Evolutionary conservation across 257 asterid species (phyloP), one percentile per base, ranked within the genome.

Genomic region (Ajuga chamaepitys): DNA sequence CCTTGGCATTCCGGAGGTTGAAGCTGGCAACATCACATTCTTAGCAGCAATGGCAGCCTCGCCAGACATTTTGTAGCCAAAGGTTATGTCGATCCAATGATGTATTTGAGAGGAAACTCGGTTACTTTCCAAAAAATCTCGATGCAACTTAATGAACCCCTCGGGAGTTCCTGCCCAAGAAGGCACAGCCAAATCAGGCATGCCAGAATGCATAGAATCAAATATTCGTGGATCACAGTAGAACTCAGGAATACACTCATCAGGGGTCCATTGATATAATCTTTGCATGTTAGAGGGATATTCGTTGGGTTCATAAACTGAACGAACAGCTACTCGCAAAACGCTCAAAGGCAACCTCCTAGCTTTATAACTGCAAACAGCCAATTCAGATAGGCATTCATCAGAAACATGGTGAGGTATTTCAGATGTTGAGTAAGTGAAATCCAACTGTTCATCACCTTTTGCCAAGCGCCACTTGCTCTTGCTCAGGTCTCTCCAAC

Each of bases 381-480:
- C 99, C 72, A 93, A 86, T 67, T 93, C 99, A 41, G 99, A 93
- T 30, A 93, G 91, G 82, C 99, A 93, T 60, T 93, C 99, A 68
- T 93, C 99, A 68, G 99, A 93, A 41, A 93, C 86, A 25, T 93
- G 99, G 80, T 93, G 99, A 52, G 97, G 96, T 57, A 86, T 77
- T 83, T 93, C 99, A 62, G 99, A 93, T 58, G 97, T 87, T 20
- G 89, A 86, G 81, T 89, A 93, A 62, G 99, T 93, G 78, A 93
- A 93, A 80, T 93, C 99, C 87, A 93, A 79, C 76, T 89, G 99
- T 47, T 93, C 99, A 47, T 93, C 99, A 37, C 99, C 99, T 77
- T 89, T 93, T 28, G 97, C 96, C 85, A 93, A 76, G 75, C 88
- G 95, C 99, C 99, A 93, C 79, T 93, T 93, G 85, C 97, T 93